Evolutionary conservation across 1,284 basidiomycete species (phyloP).

Genomic region (Schizophyllum commune): DNA sequence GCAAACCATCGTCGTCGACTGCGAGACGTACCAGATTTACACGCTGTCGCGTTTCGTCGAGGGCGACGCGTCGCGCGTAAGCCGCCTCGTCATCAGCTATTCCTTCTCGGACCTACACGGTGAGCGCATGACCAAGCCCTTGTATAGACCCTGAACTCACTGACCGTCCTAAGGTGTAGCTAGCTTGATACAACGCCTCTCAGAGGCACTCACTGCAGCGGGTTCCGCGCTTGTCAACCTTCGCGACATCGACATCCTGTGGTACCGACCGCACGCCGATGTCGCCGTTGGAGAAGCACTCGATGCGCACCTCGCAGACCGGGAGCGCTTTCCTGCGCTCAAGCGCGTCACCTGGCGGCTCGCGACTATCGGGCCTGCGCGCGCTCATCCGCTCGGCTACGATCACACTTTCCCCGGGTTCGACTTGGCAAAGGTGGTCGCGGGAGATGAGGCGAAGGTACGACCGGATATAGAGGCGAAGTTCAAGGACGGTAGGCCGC

Average conservation of each 20-base stretch:
- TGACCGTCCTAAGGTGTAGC: not conserved
- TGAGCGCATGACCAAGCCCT: not conserved
- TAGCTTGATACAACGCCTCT: not conserved
- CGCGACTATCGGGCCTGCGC: not conserved
- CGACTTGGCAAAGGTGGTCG: not conserved
- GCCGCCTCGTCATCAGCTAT: not conserved
- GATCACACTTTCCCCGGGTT: not conserved
- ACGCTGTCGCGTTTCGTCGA: not conserved
- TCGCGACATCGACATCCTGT: not conserved
- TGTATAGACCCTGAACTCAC: not conserved
- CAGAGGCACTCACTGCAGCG: not conserved
- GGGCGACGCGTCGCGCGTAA: not conserved
- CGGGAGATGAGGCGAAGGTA: not conserved
- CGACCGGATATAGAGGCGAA: not conserved
- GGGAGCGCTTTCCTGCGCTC: not conserved
- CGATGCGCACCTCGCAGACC: not conserved
- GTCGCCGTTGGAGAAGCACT: not conserved
- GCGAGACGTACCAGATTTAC: not conserved
- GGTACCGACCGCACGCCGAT: not conserved
- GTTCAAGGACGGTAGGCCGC: not conserved
- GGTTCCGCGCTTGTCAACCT: not conserved
- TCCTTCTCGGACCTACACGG: not conserved
- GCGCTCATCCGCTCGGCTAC: not conserved
- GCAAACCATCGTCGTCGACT: not conserved
- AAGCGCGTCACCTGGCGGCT: not conserved